Evolutionary conservation across 371 early-diverging fungal genomes (phyloP).

Genomic region (Dentiscutata heterogama): DNA sequence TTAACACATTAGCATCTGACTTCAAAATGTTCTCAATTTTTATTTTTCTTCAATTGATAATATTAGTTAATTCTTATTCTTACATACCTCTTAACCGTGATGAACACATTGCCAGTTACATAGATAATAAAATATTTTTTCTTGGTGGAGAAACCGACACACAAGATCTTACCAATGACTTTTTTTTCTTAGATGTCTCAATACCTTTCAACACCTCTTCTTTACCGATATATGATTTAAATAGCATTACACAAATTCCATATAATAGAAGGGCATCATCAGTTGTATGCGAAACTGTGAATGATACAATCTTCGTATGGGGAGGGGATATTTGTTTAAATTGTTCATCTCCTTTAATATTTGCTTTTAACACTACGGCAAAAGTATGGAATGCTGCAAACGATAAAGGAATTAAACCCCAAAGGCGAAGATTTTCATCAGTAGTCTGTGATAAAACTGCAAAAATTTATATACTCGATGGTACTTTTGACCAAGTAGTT

Average conservation of each 20-base stretch:
- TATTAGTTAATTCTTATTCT: not conserved
- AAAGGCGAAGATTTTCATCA: not conserved
- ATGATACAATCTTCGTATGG: not conserved
- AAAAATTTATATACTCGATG: not conserved
- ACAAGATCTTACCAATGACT: not conserved
- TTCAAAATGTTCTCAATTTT: not conserved
- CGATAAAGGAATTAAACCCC: not conserved
- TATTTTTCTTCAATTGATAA: not conserved
- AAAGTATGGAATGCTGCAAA: not conserved
- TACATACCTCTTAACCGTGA: not conserved
- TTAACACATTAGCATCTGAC: too few species aligned
- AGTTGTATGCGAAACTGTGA: not conserved
- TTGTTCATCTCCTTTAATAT: not conserved
- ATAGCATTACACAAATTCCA: not conserved
- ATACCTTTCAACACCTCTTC: not conserved
- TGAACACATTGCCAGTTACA: not conserved
- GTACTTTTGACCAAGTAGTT: not conserved
- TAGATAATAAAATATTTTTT: slow-evolving; percentile 1
- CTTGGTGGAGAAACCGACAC: not conserved
- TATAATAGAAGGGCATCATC: not conserved
- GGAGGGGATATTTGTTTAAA: not conserved
- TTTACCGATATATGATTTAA: not conserved
- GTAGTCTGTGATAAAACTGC: not conserved
- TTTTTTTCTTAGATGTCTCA: not conserved
- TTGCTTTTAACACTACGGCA: not conserved